Evolutionary conservation across 2,329 filamentous ascomycete species (phyloP), one percentile per base, ranked within the genome.

Genomic region (Penicillium sp.): DNA sequence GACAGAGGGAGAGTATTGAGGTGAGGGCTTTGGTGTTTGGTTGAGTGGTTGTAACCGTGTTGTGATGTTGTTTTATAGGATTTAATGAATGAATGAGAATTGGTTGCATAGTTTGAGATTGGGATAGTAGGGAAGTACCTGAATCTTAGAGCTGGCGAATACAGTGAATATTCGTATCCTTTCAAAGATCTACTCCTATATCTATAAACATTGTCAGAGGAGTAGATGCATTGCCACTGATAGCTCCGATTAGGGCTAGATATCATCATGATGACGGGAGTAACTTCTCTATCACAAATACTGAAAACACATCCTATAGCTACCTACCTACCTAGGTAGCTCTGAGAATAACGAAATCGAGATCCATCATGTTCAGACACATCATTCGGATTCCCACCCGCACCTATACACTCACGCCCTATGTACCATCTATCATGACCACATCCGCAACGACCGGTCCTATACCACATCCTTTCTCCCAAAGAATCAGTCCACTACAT

Each of bases 11-110:
- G 74, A 95, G 89, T 64, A 95, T 96, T 64, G 90, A 96, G 69
- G 86, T 95, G 13, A 78, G 90, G 58, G 83, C 87, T 28, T 74
- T 95, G 66, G 86, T 95, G 0, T 95, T 95, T 75, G 86, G 85
- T 14, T 73, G 55, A 57, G 50, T 40, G 29, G n/a, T n/a, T n/a
- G n/a, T n/a, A n/a, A n/a, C n/a, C n/a, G n/a, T 31, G 23, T 4
- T 24, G 23, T 24, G 8, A 24, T 24, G 23, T 24, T 23, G 22
- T 23, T 27, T 27, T 27, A 27, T 27, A 27, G 10, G 10, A 13
- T 27, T 27, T 27, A 5, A 27, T 10, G 26, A 27, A 13, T 4
- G 26, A 27, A 28, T 28, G 3, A 28, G 13, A 11, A 28, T 28
- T 28, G 27, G 1, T 5, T n/a, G 11, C n/a, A 28, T 13, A 2